phyloP scores from a whole-genome alignment of 441 rosid species.

The Codiaeum variegatum region DNA sequence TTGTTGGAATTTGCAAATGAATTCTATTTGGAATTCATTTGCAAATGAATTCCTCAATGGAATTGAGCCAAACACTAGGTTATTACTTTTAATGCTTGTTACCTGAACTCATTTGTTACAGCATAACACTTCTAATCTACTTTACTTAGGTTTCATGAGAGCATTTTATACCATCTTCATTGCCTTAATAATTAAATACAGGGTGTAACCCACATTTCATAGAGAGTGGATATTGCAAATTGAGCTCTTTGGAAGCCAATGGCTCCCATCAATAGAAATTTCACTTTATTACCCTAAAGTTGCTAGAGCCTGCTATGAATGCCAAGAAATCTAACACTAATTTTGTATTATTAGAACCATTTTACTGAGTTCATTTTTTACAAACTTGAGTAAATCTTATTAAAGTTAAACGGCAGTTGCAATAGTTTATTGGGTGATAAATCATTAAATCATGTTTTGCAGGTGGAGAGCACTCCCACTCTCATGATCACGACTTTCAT shows the following conservation, averaged over 20 bases:
- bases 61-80: no score
- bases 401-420: background rate
- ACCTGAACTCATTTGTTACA: background rate
- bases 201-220: background rate
- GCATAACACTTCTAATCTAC: background rate
- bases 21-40: no score
- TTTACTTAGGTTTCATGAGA: background rate
- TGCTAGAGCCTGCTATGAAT: background rate
- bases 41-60: no score
- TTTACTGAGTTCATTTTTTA: background rate
- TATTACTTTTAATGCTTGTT: background rate
- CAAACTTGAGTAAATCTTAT: background rate
- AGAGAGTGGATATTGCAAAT: background rate
- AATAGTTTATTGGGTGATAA: constrained; percentile 8
- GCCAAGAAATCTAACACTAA: background rate
- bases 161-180: background rate
- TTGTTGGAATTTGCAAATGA: no score
- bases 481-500: constrained; percentile 50
- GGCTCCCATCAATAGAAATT: background rate
- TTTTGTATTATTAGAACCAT: background rate
- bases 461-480: constrained; percentile 83
- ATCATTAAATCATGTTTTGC: constrained; percentile 26
- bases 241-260: background rate
- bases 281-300: background rate
- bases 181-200: background rate